A percentile compares a stretch with the other conserved stretches of the same genome.
Evolutionary conservation across 345 rosid species (phyloP).

Genomic region (Crucihimalaya himalaica): DNA sequence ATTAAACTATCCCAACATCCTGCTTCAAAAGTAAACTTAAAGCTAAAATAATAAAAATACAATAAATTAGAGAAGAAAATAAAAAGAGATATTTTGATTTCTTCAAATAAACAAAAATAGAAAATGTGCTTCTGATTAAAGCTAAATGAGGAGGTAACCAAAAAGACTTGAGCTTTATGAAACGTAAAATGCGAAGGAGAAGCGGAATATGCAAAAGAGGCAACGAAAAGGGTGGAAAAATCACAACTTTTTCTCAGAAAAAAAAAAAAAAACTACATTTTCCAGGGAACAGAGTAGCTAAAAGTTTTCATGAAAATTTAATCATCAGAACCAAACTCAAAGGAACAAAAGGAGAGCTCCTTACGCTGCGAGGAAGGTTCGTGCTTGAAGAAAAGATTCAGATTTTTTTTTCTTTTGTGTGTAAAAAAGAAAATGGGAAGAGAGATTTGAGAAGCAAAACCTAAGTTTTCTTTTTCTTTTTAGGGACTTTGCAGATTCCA

Average conservation of each 20-base stretch:
- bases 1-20: conserved; percentile 13
- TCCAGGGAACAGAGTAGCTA: conserved; percentile 11
- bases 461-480: not conserved
- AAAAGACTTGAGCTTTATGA: conserved; percentile 24
- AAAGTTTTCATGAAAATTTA: not conserved
- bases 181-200: not conserved
- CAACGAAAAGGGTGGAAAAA: conserved; percentile 8
- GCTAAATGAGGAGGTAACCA: not conserved
- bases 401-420: not conserved
- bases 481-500: conserved; percentile 19
- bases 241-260: not conserved
- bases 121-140: not conserved
- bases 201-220: conserved; percentile 5
- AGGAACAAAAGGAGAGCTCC: conserved; percentile 1
- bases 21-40: conserved; percentile 2
- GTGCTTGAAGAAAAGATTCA: conserved; percentile 21
- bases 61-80: not conserved
- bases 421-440: conserved; percentile 11
- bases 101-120: too few species aligned
- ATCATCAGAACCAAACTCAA: not conserved
- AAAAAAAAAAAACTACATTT: conserved; percentile 25
- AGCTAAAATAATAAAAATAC: not conserved
- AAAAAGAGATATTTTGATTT: not conserved
- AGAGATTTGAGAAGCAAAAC: conserved; percentile 34
- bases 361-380: conserved; percentile 29